Conservation (phyloP, 2,329 filamentous ascomycete species). For the Colletotrichum truncatum region DNA sequence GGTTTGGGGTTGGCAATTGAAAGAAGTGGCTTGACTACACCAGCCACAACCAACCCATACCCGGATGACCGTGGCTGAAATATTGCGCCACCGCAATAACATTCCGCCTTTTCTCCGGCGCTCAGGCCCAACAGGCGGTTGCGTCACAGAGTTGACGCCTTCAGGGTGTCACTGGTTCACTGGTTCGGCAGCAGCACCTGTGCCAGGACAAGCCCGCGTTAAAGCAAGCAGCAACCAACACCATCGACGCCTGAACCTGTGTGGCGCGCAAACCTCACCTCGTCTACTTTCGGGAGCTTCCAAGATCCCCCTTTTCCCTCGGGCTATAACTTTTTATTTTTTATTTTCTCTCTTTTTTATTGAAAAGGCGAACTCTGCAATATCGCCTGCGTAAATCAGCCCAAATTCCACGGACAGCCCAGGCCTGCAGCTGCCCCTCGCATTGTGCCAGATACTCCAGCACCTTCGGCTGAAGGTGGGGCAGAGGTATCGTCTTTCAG, state of each 20-base stretch:
- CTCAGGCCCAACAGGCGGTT: constrained; percentile 16
- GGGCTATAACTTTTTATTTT: not conserved
- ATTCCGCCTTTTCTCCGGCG: not conserved
- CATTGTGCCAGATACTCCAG: not conserved
- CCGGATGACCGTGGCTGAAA: no score
- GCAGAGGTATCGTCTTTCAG: constrained; percentile 17
- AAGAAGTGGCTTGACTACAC: not conserved
- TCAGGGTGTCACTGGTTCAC: constrained; percentile 1
- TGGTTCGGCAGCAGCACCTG: not conserved
- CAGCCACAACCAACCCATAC: constrained; percentile 10
- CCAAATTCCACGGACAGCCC: not conserved
- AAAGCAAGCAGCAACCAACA: not conserved
- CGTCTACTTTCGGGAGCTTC: not conserved
- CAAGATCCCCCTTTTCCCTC: not conserved
- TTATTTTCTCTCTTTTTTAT: not conserved
- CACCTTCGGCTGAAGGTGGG: constrained; percentile 26
- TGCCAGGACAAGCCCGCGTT: constrained; percentile 5
- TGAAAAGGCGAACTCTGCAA: no score
- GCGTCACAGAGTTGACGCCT: constrained; percentile 33
- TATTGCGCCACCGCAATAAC: constrained; percentile 3
- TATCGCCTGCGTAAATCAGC: no score
- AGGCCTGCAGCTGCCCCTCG: constrained; percentile 20
- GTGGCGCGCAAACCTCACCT: not conserved
- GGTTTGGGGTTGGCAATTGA: not conserved
- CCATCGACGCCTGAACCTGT: not conserved